phyloP scores from a whole-genome alignment of 2,329 filamentous ascomycete species.

The Fusarium bactridioides region DNA sequence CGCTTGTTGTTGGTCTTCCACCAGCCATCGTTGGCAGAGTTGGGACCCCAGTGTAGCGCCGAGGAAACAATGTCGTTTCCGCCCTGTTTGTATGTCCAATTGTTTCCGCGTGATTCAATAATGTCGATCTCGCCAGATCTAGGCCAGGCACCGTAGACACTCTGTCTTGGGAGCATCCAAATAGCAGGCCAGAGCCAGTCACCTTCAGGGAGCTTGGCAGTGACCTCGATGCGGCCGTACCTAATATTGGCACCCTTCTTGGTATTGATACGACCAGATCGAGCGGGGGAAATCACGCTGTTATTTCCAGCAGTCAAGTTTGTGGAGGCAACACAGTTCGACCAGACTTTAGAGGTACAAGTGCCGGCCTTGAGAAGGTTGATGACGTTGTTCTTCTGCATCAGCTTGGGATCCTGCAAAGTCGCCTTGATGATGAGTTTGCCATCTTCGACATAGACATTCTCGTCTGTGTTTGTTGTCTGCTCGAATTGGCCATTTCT shows the following conservation, averaged over 20 bases:
- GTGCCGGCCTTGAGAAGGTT: slow-evolving; percentile 71
- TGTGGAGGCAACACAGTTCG: slow-evolving; percentile 72
- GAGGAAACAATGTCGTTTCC: slow-evolving; percentile 84
- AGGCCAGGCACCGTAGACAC: slow-evolving; percentile 80
- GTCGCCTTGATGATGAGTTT: slow-evolving; percentile 79
- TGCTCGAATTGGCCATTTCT: slow-evolving; percentile 84
- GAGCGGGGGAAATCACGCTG: slow-evolving; percentile 78
- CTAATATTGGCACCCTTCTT: slow-evolving; percentile 75
- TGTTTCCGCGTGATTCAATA: slow-evolving; percentile 82
- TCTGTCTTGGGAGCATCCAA: slow-evolving; percentile 81
- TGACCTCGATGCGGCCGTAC: slow-evolving; percentile 83
- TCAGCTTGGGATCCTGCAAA: slow-evolving; percentile 71
- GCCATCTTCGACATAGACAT: slow-evolving; percentile 76
- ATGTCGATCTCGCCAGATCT: slow-evolving; percentile 86
- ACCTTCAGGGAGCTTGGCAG: slow-evolving; percentile 76
- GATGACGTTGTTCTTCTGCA: slow-evolving; percentile 72
- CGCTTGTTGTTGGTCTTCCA: slow-evolving; percentile 85
- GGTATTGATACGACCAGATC: slow-evolving; percentile 81
- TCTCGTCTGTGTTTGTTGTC: slow-evolving; percentile 76
- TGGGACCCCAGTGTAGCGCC: slow-evolving; percentile 83
- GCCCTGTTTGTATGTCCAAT: slow-evolving; percentile 76
- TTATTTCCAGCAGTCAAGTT: slow-evolving; percentile 76
- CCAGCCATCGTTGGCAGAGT: slow-evolving; percentile 76
- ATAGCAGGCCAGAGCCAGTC: slow-evolving; percentile 95
- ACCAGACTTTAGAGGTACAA: slow-evolving; percentile 68